These are phyloP conservation scores for Colletotrichum sp. DNA, from an alignment of 2,329 filamentous ascomycete species.

Conservation along the genomic window DNA sequence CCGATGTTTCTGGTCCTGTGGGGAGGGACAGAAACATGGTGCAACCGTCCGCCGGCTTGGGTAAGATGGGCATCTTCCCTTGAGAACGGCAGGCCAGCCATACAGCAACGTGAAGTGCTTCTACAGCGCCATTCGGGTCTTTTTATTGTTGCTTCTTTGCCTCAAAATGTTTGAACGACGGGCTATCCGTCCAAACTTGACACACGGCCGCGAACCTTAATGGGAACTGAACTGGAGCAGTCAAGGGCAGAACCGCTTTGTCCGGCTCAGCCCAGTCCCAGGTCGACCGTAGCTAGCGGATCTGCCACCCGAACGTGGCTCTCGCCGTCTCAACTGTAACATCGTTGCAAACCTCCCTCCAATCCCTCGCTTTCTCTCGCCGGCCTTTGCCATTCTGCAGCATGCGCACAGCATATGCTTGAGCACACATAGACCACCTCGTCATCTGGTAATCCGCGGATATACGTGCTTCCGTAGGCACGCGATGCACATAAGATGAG, in stretches of 20 bases:
- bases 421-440: background rate
- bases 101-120: background rate
- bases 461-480: background rate
- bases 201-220: constrained; percentile 19
- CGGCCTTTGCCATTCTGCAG: background rate
- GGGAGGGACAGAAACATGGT: constrained; percentile 1
- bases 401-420: background rate
- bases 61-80: background rate
- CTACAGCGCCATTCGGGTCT: background rate
- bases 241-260: constrained; percentile 9
- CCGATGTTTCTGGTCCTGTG: background rate
- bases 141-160: constrained; percentile 1
- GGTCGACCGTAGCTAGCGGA: constrained; percentile 17
- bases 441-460: background rate
- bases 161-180: constrained; percentile 14
- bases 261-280: constrained; percentile 12
- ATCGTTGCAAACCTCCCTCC: constrained; percentile 10
- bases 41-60: background rate
- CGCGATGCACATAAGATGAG: background rate
- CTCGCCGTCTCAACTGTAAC: constrained; percentile 20
- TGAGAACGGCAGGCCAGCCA: background rate
- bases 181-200: constrained; percentile 21
- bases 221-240: background rate
- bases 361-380: background rate
- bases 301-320: constrained; percentile 22